A percentile compares a stretch with the other conserved stretches of the same genome.
These are phyloP conservation scores for Psilocybe azurescens DNA, from an alignment of 768 basidiomycete species.

Conservation along the genomic window DNA sequence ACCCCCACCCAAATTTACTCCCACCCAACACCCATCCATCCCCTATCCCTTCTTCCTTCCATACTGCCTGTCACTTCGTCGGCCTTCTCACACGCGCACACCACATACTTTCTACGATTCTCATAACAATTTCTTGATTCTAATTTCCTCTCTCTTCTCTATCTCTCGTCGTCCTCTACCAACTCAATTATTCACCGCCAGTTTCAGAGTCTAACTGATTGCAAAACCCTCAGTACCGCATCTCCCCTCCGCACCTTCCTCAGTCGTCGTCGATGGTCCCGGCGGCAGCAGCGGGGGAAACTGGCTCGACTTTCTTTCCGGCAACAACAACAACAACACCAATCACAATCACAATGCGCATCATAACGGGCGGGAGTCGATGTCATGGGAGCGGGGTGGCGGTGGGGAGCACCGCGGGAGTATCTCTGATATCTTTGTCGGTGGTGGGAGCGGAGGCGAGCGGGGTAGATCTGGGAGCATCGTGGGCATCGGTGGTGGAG, in stretches of 20 bases:
- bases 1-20: not conserved
- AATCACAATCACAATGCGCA: conserved; percentile 18
- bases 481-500: not conserved
- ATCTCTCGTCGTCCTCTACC: not conserved
- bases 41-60: not conserved
- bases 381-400: conserved; percentile 38
- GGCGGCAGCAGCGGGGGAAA: conserved; percentile 16
- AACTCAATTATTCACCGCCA: conserved; percentile 4
- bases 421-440: conserved; percentile 16
- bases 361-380: conserved; percentile 22
- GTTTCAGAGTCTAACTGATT: conserved; percentile 18
- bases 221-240: conserved; percentile 19
- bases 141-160: not conserved
- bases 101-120: not conserved
- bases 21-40: not conserved
- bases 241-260: conserved; percentile 17
- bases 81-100: no score
- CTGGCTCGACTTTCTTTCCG: conserved; percentile 39
- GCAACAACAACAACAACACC: conserved; percentile 20
- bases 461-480: conserved; percentile 6
- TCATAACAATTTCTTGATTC: not conserved
- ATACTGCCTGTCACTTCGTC: no score
- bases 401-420: conserved; percentile 14
- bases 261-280: conserved; percentile 15
- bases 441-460: conserved; percentile 12